A percentile compares a stretch with the other conserved stretches of the same genome.
Conservation (phyloP, 2,329 filamentous ascomycete species). For the Fusarium pseudograminearum region DNA sequence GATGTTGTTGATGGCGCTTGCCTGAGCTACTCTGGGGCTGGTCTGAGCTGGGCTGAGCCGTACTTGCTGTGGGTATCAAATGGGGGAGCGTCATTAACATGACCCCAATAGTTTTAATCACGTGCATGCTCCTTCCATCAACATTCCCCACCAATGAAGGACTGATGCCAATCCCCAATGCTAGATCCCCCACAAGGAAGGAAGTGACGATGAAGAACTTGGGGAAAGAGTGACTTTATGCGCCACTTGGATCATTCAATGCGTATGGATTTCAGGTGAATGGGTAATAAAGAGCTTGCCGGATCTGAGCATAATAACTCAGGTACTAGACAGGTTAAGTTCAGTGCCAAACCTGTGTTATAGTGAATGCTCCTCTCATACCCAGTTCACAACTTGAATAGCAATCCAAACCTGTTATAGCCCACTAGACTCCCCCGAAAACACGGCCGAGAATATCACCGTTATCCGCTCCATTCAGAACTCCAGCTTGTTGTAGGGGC, state of each 20-base stretch:
- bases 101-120: slow-evolving; percentile 14
- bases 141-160: slow-evolving; percentile 13
- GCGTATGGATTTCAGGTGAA: neutral
- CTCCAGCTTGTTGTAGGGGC: slow-evolving; percentile 10
- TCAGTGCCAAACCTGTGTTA: neutral
- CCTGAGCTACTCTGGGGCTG: slow-evolving; percentile 22
- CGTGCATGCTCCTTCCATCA: neutral
- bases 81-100: slow-evolving; percentile 27
- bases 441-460: slow-evolving; percentile 41
- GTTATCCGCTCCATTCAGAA: slow-evolving; percentile 44
- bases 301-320: neutral
- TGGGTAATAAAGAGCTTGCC: neutral
- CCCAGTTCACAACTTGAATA: neutral
- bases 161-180: slow-evolving; percentile 11
- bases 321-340: neutral
- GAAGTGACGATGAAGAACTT: slow-evolving; percentile 1
- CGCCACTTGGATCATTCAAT: neutral
- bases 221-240: neutral
- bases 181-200: slow-evolving; percentile 3
- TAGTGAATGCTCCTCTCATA: neutral
- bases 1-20: slow-evolving; percentile 45
- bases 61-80: slow-evolving; percentile 27
- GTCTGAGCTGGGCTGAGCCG: slow-evolving; percentile 10
- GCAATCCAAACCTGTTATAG: slow-evolving; percentile 17
- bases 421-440: slow-evolving; percentile 43